A percentile compares a stretch with the other conserved stretches of the same genome.
Conservation (phyloP, 768 basidiomycete genomes). For the Kwoniella newhampshirensis region DNA sequence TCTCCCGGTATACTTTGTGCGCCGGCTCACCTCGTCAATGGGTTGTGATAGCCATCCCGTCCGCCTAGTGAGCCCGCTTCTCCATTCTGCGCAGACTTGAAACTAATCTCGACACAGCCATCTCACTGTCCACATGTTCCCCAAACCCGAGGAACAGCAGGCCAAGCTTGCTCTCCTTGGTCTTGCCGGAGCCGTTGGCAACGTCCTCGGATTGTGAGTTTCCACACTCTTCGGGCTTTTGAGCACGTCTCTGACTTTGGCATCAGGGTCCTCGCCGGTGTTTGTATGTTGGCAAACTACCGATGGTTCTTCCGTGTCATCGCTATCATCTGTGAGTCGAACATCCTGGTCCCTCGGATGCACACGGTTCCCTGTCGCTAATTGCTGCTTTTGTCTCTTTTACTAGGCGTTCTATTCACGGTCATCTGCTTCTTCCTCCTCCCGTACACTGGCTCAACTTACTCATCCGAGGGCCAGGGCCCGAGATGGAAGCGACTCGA, state of each 20-base stretch:
- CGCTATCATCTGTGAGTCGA: conserved; percentile 53
- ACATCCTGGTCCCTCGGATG: too few relatives aligned
- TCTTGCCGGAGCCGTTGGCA: conserved; percentile 58
- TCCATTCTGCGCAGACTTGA: conserved; percentile 9
- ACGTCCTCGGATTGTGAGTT: conserved; percentile 53
- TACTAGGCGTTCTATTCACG: conserved; percentile 52
- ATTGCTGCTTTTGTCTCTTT: neutral
- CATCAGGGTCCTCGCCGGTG: conserved; percentile 31
- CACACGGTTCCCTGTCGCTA: too few relatives aligned
- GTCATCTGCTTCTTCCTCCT: conserved; percentile 48
- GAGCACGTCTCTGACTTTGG: neutral
- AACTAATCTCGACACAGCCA: conserved; percentile 33
- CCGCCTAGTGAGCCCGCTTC: conserved; percentile 23
- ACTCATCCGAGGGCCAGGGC: conserved; percentile 16
- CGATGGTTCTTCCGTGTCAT: conserved; percentile 61
- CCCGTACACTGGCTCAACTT: conserved; percentile 34
- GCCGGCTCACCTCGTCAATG: neutral
- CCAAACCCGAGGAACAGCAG: conserved; percentile 58
- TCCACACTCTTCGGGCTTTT: neutral
- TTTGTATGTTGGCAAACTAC: conserved; percentile 51
- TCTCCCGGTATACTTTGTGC: neutral
- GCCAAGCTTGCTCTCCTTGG: conserved; percentile 59
- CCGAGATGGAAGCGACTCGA: conserved; percentile 49
- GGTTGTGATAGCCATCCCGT: conserved; percentile 28
- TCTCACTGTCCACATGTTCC: conserved; percentile 60